Evolutionary conservation across 2,329 filamentous ascomycete genomes (phyloP).

Genomic region (Pezicula neosporulosa): DNA sequence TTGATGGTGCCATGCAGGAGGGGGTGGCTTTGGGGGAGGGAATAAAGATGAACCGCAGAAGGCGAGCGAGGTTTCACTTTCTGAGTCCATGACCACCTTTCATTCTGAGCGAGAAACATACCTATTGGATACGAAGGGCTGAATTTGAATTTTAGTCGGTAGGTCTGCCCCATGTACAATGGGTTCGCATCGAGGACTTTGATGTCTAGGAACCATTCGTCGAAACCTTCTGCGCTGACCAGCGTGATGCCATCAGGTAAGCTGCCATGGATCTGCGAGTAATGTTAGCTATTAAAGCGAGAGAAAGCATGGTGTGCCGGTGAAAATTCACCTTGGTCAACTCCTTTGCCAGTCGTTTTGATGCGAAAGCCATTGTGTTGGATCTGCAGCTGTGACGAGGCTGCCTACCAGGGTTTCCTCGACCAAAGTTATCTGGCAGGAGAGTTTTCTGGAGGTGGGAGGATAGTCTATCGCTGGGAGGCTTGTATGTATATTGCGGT

Average conservation of each 20-base stretch:
- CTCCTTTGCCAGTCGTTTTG: conserved; percentile 58
- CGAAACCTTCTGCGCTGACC: conserved; percentile 75
- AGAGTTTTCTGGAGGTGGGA: too few relatives aligned
- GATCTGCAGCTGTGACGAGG: too few relatives aligned
- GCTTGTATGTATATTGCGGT: too few relatives aligned
- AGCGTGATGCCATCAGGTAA: conserved; percentile 70
- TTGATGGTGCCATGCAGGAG: background rate
- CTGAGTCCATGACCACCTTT: too few relatives aligned
- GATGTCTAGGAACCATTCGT: conserved; percentile 92
- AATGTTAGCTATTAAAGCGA: background rate
- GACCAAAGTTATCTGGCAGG: too few relatives aligned
- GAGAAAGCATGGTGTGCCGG: background rate
- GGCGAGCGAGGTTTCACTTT: too few relatives aligned
- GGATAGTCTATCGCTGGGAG: too few relatives aligned
- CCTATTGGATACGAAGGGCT: conserved; percentile 84
- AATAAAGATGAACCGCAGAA: background rate
- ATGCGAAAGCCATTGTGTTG: conserved; percentile 32
- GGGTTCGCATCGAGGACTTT: conserved; percentile 87
- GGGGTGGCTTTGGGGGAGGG: background rate
- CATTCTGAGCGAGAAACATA: conserved; percentile 35
- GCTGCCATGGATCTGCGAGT: conserved; percentile 24
- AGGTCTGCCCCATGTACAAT: conserved; percentile 76
- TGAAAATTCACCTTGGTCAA: conserved; percentile 45
- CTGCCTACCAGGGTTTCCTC: too few relatives aligned
- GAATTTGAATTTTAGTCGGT: conserved; percentile 86